phyloP scores from a whole-genome alignment of 352 stramenopile species.

The Phytophthora colocasiae region DNA sequence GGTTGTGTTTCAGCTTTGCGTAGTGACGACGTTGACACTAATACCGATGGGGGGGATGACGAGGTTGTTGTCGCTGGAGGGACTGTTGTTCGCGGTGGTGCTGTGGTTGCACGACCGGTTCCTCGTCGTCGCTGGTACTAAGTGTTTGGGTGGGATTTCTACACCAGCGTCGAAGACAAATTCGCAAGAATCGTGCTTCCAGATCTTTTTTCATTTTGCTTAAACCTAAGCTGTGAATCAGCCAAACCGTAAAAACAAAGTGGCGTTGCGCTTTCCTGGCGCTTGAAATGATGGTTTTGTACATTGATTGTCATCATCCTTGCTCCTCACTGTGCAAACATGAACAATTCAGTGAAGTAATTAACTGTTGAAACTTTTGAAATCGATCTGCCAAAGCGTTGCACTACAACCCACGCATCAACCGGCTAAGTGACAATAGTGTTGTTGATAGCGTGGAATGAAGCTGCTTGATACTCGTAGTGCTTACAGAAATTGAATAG shows the following conservation, averaged over 20 bases:
- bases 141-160: neutral
- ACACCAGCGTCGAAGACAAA: no score
- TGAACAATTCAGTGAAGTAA: no score
- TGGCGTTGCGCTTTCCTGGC: constrained; percentile 5
- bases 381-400: no score
- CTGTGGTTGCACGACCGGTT: constrained; percentile 27
- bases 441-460: no score
- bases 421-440: no score
- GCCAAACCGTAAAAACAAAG: constrained; percentile 7
- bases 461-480: no score
- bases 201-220: no score
- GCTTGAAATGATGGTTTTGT: neutral
- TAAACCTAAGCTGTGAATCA: constrained; percentile 9
- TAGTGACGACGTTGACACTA: neutral
- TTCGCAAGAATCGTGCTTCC: no score
- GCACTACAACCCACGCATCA: no score
- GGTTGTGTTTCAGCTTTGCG: constrained; percentile 18
- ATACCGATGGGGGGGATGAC: constrained; percentile 6
- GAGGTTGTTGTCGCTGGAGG: constrained; percentile 31
- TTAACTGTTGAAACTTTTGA: no score
- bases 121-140: constrained; percentile 30
- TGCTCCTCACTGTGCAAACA: no score
- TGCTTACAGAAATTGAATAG: constrained; percentile 15
- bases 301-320: no score
- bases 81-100: constrained; percentile 26